Percentiles rank a stretch among this genome's conserved stretches.
Evolutionary conservation across 805 yeast species (phyloP).

Genomic region (Metschnikowia kofuensis): DNA sequence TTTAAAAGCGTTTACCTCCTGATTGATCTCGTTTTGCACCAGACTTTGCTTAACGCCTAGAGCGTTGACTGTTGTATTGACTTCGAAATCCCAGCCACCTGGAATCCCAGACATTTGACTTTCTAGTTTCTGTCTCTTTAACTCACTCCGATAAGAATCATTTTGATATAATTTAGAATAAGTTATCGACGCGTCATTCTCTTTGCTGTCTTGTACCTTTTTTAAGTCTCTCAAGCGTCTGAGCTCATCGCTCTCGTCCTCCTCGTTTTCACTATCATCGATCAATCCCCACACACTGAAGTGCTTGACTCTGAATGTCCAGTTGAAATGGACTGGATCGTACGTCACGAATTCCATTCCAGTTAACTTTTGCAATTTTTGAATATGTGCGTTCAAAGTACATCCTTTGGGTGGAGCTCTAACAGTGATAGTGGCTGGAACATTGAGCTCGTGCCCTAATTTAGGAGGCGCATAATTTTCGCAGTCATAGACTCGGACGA

Average conservation of each 20-base stretch:
- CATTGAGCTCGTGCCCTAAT: slow-evolving; percentile 67
- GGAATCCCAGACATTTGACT: slow-evolving; percentile 32
- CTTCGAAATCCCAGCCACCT: slow-evolving; percentile 33
- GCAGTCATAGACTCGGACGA: slow-evolving; percentile 63
- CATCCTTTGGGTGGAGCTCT: slow-evolving; percentile 56
- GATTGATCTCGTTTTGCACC: slow-evolving; percentile 30
- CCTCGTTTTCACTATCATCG: slow-evolving; percentile 53
- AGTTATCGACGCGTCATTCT: slow-evolving; percentile 37
- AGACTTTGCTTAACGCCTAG: slow-evolving; percentile 28
- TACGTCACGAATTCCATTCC: slow-evolving; percentile 82
- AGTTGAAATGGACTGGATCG: slow-evolving; percentile 68
- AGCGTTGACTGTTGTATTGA: slow-evolving; percentile 17
- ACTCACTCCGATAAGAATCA: slow-evolving; percentile 28
- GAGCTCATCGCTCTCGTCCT: slow-evolving; percentile 18
- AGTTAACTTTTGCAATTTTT: slow-evolving; percentile 46
- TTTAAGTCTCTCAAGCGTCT: slow-evolving; percentile 35
- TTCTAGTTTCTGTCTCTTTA: slow-evolving; percentile 33
- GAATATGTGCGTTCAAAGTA: slow-evolving; percentile 45
- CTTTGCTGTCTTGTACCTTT: slow-evolving; percentile 37
- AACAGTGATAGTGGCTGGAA: slow-evolving; percentile 70
- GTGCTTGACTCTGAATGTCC: slow-evolving; percentile 84
- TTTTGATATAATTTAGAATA: slow-evolving; percentile 31
- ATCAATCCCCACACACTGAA: slow-evolving; percentile 93
- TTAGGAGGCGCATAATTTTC: slow-evolving; percentile 48
- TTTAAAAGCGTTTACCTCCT: slow-evolving; percentile 22